Base-by-base conservation (phyloP, 305 asterid species). In the Fraxinus nigra region DNA sequence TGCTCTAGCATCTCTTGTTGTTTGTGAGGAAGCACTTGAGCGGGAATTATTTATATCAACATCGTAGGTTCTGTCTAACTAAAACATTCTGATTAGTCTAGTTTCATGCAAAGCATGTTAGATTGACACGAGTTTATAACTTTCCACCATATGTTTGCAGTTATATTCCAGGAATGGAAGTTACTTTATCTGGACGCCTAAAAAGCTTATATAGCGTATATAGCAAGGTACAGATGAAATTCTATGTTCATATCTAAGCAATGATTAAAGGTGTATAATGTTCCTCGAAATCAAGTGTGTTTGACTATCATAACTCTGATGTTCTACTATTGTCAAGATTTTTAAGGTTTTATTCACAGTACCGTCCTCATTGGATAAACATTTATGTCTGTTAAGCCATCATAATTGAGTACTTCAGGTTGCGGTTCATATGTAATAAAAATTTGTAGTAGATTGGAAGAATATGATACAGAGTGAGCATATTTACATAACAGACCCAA, bases 111-210 rank as follows among this genome's bases (percentile, higher is more conserved):
- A 34, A 48, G 75, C 63, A 46, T 78, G 82, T 81, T 63, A 56
- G 70, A 20, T 59, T 26, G 67, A 77, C 30, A 22, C 24, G n/a
- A 22, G 28, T 80, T 83, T 67, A 30, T 76, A 28, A 79, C 80
- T 80, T 82, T 73, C 59, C 48, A 69, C 65, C 65, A 77, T 82
- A 75, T 86, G 18, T 51, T 80, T 89, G 90, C 97, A 95, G 98
- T 76, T 95, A 95, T 86, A 88, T 95, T 87, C 99, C 98, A 28
- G 98, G 99, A 79, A 94, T 93, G 97, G 99, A 95, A 89, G 99
- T 95, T 79, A 92, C 94, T 82, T 85, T 95, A 82, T 94, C 94
- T 3, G 91, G 97, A 77, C 97, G 99, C 83, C 86, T 94, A 56
- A 95, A 94, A 86, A 92, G 97, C 92, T 88, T 94, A 91, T 95